Evolutionary conservation across 257 asterid species (phyloP).

Genomic region (Asclepias syriaca): DNA sequence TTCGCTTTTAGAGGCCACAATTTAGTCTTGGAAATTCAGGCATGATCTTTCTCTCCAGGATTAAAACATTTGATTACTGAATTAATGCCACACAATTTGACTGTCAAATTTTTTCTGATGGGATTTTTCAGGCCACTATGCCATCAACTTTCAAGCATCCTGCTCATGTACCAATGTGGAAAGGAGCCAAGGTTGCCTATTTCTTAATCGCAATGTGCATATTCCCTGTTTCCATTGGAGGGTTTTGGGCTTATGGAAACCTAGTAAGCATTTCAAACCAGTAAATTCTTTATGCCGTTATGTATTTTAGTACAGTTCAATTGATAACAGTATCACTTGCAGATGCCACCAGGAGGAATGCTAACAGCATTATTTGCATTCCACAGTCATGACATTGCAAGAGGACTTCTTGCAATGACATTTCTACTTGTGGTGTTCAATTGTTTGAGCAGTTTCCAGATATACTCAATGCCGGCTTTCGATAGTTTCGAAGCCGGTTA

Average conservation of each 20-base stretch:
- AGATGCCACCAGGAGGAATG: constrained; percentile 97
- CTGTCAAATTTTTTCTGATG: not conserved
- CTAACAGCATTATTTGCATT: constrained; percentile 67
- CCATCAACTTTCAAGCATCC: constrained; percentile 98
- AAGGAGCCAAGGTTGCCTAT: constrained; percentile 90
- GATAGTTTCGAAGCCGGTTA: constrained; percentile 97
- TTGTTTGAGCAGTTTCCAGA: constrained; percentile 97
- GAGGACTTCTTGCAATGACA: constrained; percentile 75
- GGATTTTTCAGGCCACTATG: constrained; percentile 74
- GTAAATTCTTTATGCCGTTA: not conserved
- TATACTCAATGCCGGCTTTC: constrained; percentile 95
- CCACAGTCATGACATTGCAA: constrained; percentile 74
- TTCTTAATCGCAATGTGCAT: constrained; percentile 78
- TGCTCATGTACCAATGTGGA: constrained; percentile 96
- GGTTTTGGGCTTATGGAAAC: constrained; percentile 91
- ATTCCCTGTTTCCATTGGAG: constrained; percentile 94
- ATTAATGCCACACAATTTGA: not conserved
- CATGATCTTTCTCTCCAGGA: constrained; percentile 4
- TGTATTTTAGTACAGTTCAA: too few species aligned
- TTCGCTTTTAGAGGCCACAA: constrained; percentile 97
- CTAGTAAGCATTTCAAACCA: constrained; percentile 49
- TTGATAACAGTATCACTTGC: not conserved
- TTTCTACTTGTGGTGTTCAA: constrained; percentile 94
- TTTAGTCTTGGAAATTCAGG: constrained; percentile 93
- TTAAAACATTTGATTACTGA: not conserved